Base-by-base conservation (phyloP, 805 yeast genomes). In the Kuraishia borneana region DNA sequence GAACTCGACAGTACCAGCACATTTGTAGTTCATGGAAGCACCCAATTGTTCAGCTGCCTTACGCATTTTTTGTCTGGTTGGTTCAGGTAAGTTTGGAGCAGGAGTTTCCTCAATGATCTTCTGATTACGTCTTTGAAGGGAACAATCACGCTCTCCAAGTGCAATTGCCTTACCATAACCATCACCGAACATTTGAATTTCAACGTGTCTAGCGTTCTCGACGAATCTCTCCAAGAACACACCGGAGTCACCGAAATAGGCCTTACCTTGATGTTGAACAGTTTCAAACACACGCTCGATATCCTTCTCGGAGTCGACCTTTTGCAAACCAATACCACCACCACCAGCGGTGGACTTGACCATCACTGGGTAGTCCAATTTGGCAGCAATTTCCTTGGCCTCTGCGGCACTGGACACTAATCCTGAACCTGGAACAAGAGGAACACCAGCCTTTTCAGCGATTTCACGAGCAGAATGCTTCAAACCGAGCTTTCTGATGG, bases 301-400 rank as follows among this genome's bases (percentile, higher is more conserved):
- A 39, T 92, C 96, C 14, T 56, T 75, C 44, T 73, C 83, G 23
- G 76, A 68, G 49, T 88, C 95, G 39, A 88, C 96, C 53, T 87
- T 83, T 57, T 89, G 96, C 46, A 89, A 64, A 43, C 98, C 98
- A 50, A 89, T 89, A 60, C 98, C 98, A 58, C 98, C 98, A 51
- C 98, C 98, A 54, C 98, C 98, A 18, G 97, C 97, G 40, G 98
- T 92, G 18, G 95, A 82, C 59, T 89, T 89, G 33, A 92, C 83
- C 97, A 89, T 89, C 22, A 89, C 74, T 20, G 97, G 97, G 48
- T 84, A 92, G 37, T 71, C 82, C 33, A 89, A 63, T 46, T 70
- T 61, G 13, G 72, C 76, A 12, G 96, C 97, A 41, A 79, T 71
- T 39, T 61, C 67, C 37, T 66, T 63, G 3, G 97, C 97, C 47